Evolutionary conservation across 73 alveolate genomes (phyloP).

Genomic region (Stentor roeselii): DNA sequence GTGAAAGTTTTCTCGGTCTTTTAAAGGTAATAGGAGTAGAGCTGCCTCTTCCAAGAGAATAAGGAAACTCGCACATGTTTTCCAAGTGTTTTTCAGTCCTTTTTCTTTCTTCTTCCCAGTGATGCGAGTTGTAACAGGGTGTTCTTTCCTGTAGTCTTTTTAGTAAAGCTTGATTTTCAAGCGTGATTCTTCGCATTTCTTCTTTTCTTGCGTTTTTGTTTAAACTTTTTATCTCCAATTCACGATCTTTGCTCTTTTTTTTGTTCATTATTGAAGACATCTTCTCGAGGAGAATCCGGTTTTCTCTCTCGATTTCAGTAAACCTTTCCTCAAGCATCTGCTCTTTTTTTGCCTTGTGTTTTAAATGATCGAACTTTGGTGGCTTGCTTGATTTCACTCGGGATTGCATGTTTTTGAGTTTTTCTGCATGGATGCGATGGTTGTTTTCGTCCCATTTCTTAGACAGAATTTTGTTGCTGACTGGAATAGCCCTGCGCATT

Average conservation of each 20-base stretch:
- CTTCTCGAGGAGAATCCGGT: slow-evolving; percentile 62
- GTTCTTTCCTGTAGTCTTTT: slow-evolving; percentile 45
- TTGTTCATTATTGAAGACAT: slow-evolving; percentile 61
- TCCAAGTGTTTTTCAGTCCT: slow-evolving; percentile 32
- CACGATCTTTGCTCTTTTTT: neutral
- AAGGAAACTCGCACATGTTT: slow-evolving; percentile 58
- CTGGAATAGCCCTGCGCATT: slow-evolving; percentile 49
- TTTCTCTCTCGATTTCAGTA: slow-evolving; percentile 69
- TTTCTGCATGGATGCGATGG: slow-evolving; percentile 24
- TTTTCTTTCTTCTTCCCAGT: slow-evolving; percentile 43
- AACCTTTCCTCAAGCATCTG: slow-evolving; percentile 52
- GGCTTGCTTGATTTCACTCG: slow-evolving; percentile 27
- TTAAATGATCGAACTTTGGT: neutral
- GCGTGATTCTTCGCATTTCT: slow-evolving; percentile 34
- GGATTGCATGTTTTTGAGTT: slow-evolving; percentile 31
- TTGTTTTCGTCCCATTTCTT: slow-evolving; percentile 43
- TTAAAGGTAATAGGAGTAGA: slow-evolving; percentile 14
- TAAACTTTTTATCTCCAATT: slow-evolving; percentile 16
- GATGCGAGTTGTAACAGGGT: slow-evolving; percentile 30
- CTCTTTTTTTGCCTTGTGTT: slow-evolving; percentile 50
- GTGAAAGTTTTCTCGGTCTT: slow-evolving; percentile 22
- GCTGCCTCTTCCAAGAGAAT: slow-evolving; percentile 22
- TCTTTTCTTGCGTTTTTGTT: slow-evolving; percentile 37
- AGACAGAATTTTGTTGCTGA: slow-evolving; percentile 33
- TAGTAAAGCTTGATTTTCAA: slow-evolving; percentile 40